phyloP scores from a whole-genome alignment of 768 basidiomycete species.

The Lanmaoa pseudosensibilis region DNA sequence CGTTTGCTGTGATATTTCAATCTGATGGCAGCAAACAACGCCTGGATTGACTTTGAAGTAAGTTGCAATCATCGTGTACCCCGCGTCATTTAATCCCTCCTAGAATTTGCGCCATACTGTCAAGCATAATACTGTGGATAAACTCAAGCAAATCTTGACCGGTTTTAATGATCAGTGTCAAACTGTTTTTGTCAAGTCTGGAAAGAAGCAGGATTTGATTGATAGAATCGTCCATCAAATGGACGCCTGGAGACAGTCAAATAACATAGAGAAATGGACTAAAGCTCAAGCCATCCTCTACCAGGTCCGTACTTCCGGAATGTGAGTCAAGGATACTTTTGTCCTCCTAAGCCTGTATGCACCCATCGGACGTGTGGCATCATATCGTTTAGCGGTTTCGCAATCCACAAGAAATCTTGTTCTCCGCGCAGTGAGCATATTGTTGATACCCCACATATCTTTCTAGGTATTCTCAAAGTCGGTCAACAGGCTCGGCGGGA shows the following conservation, averaged over 20 bases:
- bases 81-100: constrained; percentile 22
- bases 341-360: constrained; percentile 10
- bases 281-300: constrained; percentile 66
- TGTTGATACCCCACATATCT: constrained; percentile 16
- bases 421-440: constrained; percentile 5
- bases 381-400: constrained; percentile 5
- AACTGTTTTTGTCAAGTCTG: constrained; percentile 66
- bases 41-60: constrained; percentile 78
- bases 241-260: constrained; percentile 57
- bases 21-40: constrained; percentile 60
- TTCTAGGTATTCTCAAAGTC: constrained; percentile 30
- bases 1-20: constrained; percentile 2
- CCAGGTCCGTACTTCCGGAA: constrained; percentile 64
- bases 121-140: constrained; percentile 80
- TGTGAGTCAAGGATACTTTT: constrained; percentile 50
- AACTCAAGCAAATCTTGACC: constrained; percentile 76
- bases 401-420: constrained; percentile 5
- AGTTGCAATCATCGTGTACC: constrained; percentile 21
- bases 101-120: constrained; percentile 71
- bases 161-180: constrained; percentile 79
- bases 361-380: constrained; percentile 11
- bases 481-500: constrained; percentile 24
- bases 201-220: constrained; percentile 87
- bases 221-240: constrained; percentile 65
- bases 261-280: constrained; percentile 63